These are phyloP conservation scores for Penicillium lagena DNA, from an alignment of 495 filamentous ascomycete species.

Conservation along the genomic window DNA sequence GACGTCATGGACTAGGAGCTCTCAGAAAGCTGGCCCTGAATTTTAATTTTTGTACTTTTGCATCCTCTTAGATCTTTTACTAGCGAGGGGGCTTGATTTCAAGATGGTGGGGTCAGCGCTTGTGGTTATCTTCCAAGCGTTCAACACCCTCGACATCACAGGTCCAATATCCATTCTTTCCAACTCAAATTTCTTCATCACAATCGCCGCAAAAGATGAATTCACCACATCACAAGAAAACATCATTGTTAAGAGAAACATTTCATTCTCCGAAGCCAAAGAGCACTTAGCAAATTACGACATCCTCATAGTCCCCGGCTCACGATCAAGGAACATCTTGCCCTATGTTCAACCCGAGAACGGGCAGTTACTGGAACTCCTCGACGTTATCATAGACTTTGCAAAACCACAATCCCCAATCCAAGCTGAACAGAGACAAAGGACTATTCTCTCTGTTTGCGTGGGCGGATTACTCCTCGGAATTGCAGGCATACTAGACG, in stretches of 20 bases:
- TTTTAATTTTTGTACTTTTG: too few relatives aligned
- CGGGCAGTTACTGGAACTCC: background rate
- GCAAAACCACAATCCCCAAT: background rate
- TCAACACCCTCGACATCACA: slow-evolving; percentile 1
- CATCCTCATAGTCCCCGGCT: slow-evolving; percentile 2
- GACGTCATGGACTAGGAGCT: too few relatives aligned
- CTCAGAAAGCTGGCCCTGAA: too few relatives aligned
- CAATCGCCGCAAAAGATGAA: background rate
- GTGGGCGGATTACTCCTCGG: background rate
- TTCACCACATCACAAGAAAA: background rate
- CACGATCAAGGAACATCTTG: background rate
- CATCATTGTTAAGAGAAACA: background rate
- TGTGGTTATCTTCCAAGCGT: background rate
- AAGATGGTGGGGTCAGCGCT: background rate
- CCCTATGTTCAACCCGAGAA: background rate
- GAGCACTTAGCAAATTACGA: background rate
- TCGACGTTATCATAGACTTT: background rate
- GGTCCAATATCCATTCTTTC: background rate
- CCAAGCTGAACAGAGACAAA: background rate
- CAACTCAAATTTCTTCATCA: background rate
- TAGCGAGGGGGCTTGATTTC: too few relatives aligned
- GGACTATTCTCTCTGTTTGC: background rate
- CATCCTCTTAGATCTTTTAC: too few relatives aligned
- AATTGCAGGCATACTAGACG: background rate
- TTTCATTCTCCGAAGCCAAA: background rate